Evolutionary conservation across 768 basidiomycete genomes (phyloP), one percentile per base, ranked within the genome.

Genomic region (Saitozyma podzolica): DNA sequence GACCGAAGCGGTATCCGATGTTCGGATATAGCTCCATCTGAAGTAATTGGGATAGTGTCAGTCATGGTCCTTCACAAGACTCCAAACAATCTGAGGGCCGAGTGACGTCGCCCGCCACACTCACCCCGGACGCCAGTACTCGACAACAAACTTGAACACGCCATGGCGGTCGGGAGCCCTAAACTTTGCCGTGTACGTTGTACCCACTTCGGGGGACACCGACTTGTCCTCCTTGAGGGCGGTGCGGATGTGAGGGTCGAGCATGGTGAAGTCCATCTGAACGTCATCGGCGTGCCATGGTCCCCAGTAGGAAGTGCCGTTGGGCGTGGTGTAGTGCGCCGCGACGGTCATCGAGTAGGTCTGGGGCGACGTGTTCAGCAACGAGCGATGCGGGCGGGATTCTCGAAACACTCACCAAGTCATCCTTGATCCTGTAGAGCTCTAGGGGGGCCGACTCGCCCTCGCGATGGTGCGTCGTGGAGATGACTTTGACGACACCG

Each of bases 241-340:
- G 13, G 87, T 91, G 42, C 96, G 91, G 63, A 98, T 82, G 79
- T 96, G 93, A 0, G 96, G 96, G 78, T 99, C 96, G 47, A 99
- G 86, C 96, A 99, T 99, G 19, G 92, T 95, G 77, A 98, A 97
- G 70, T 95, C 94, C 55, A 98, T 83, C 71, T 97, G 95, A 39
- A 98, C 76, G 76, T 98, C 96, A 10, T 81, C 78, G 55, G 92
- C 78, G 40, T 84, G 85, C 76, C 87, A 87, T 0, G 91, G 88
- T 56, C 81, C 81, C 92, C 92, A 97, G 11, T 76, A 77, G 0
- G 73, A 72, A 16, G 70, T 66, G n/a, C 68, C 67, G 48, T 69
- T 73, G 9, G 61, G 14, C 7, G 64, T 61, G 10, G 86, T 78
- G 69, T 89, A 82, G 75, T 84, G 90, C 51, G 85, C 83, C 13